phyloP scores from a whole-genome alignment of 345 rosid species.

The Bretschneidera sinensis region DNA sequence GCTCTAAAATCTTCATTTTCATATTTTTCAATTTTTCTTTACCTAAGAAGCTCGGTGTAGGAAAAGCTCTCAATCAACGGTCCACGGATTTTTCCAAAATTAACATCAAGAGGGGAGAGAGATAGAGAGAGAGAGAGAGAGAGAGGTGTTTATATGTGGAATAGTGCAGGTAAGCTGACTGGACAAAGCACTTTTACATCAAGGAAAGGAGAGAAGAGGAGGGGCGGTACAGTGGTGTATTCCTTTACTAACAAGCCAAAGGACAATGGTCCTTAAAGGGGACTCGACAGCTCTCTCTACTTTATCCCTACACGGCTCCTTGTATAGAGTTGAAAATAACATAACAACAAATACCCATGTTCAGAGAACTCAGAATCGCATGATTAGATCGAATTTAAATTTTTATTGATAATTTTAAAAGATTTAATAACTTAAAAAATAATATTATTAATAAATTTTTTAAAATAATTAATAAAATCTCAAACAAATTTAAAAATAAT shows the following conservation, averaged over 20 bases:
- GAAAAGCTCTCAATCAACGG: conserved; percentile 31
- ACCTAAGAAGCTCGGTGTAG: conserved; percentile 16
- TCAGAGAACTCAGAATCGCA: conserved; percentile 36
- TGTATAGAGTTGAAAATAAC: conserved; percentile 48
- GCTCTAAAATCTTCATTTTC: conserved; percentile 4
- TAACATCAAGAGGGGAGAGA: conserved; percentile 43
- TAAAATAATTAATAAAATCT: no score
- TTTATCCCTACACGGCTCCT: conserved; percentile 52
- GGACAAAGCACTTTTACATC: conserved; percentile 50
- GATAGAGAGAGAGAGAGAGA: conserved; percentile 13
- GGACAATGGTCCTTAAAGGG: conserved; percentile 59
- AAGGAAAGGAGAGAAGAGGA: conserved; percentile 16
- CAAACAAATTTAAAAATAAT: no score
- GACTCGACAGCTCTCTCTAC: conserved; percentile 39
- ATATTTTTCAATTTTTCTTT: conserved; percentile 15
- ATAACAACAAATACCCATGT: conserved; percentile 45
- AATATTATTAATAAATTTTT: no score
- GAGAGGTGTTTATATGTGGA: conserved; percentile 9
- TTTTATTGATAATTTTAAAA: no score
- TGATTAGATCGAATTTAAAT: no score
- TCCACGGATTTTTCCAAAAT: conserved; percentile 26
- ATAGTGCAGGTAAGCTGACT: conserved; percentile 46
- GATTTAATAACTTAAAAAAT: no score
- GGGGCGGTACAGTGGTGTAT: conserved; percentile 14
- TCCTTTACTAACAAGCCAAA: conserved; percentile 45